phyloP scores from a whole-genome alignment of 2,329 filamentous ascomycete genomes.

The Pyrenophora graminea region DNA sequence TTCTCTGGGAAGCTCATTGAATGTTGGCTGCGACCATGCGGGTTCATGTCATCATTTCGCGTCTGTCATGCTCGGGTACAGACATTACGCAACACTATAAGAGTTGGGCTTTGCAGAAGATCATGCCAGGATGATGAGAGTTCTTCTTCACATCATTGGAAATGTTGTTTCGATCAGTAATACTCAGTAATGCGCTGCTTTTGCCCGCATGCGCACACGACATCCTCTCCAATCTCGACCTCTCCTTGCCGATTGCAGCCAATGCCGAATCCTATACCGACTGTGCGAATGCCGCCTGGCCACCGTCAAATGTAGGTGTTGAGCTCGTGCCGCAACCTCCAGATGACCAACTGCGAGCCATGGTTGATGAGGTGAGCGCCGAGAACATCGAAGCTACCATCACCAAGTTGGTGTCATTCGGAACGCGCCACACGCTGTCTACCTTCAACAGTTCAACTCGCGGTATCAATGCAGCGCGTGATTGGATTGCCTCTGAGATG shows the following conservation, averaged over 20 bases:
- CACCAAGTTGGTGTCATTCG: conserved; percentile 59
- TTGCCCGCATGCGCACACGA: conserved; percentile 31
- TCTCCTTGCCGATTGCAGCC: conserved; percentile 35
- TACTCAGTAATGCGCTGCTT: conserved; percentile 21
- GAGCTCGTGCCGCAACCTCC: conserved; percentile 49
- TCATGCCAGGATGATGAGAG: background rate
- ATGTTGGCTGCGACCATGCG: conserved; percentile 8
- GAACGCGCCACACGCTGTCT: conserved; percentile 62
- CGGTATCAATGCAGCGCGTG: conserved; percentile 61
- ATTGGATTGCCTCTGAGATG: conserved; percentile 61
- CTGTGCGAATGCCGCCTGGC: conserved; percentile 49
- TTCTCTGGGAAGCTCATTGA: conserved; percentile 32
- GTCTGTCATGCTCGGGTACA: background rate
- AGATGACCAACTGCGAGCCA: conserved; percentile 45
- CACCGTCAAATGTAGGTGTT: conserved; percentile 45
- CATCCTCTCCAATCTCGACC: conserved; percentile 29
- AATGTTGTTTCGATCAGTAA: conserved; percentile 27
- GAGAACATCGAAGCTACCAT: conserved; percentile 57
- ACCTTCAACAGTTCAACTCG: conserved; percentile 56
- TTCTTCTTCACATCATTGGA: background rate
- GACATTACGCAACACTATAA: conserved; percentile 13
- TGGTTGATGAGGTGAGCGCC: conserved; percentile 49
- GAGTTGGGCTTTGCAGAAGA: background rate
- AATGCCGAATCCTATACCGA: conserved; percentile 40
- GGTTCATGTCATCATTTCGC: conserved; percentile 6